Conservation (phyloP, 1,139 yeast genomes). For the Candida tropicalis region DNA sequence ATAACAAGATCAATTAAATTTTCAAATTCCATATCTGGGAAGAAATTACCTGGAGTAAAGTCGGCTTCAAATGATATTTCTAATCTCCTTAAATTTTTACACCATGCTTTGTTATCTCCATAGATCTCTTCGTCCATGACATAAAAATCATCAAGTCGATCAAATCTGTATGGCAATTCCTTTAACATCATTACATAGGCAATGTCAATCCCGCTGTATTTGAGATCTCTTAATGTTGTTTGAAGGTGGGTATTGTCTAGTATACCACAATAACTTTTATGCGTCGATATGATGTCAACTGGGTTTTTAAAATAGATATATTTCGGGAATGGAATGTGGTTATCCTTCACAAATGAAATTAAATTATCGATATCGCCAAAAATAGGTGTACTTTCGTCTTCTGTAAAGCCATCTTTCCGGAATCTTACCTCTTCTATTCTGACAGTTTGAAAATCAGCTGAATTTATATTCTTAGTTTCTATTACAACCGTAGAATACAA, state of each 20-base stretch:
- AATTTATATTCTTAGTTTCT: not conserved
- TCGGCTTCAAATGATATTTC: conserved; percentile 1
- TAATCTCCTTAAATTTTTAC: not conserved
- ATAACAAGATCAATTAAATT: not conserved
- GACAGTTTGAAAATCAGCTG: not conserved
- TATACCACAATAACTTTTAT: not conserved
- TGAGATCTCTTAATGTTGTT: conserved; percentile 1
- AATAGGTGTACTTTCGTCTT: not conserved
- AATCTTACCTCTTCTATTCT: not conserved
- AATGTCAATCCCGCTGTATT: not conserved
- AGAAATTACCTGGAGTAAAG: not conserved
- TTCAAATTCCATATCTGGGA: not conserved
- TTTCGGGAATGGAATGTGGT: not conserved
- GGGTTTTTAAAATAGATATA: not conserved
- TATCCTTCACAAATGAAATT: not conserved
- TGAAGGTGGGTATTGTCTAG: not conserved
- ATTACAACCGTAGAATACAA: not conserved
- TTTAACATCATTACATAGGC: not conserved
- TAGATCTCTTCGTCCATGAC: not conserved
- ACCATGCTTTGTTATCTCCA: not conserved
- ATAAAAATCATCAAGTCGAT: not conserved
- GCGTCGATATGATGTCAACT: not conserved
- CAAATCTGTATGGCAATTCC: not conserved
- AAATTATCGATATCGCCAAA: not conserved
- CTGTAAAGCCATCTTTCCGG: not conserved